Evolutionary conservation across 164 flowering plant genomes (phyloP).

Genomic region (Euptelea pleiosperma): DNA sequence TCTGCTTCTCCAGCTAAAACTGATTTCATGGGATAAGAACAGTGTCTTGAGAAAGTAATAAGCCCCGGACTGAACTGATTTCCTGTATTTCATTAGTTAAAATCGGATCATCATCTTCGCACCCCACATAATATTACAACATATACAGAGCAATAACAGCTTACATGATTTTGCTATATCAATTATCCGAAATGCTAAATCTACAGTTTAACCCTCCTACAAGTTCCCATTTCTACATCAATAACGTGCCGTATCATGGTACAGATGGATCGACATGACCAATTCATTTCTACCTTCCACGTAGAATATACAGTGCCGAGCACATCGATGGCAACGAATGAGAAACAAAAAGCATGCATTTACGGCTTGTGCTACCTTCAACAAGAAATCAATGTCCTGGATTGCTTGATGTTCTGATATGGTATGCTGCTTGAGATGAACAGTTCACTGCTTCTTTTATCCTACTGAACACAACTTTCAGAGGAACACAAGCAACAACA

Average conservation of each 20-base stretch:
- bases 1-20: too few relatives aligned
- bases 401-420: slow-evolving; percentile 12
- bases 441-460: slow-evolving; percentile 66
- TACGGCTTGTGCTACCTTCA: too few relatives aligned
- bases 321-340: too few relatives aligned
- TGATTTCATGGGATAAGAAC: too few relatives aligned
- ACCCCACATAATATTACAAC: slow-evolving; percentile 38
- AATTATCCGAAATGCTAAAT: slow-evolving; percentile 3
- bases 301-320: slow-evolving; percentile 19
- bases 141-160: slow-evolving; percentile 34
- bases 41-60: too few relatives aligned
- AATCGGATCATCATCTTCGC: slow-evolving; percentile 30
- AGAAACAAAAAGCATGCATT: too few relatives aligned
- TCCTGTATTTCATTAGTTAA: slow-evolving; percentile 4
- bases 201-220: too few relatives aligned
- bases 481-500: slow-evolving; percentile 66
- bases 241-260: too few relatives aligned
- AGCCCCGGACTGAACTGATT: background rate
- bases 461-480: slow-evolving; percentile 82
- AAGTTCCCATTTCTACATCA: slow-evolving; percentile 18
- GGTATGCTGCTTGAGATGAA: slow-evolving; percentile 31
- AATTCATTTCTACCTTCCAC: slow-evolving; percentile 10
- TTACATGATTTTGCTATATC: slow-evolving; percentile 1
- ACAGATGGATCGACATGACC: too few relatives aligned
- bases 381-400: slow-evolving; percentile 8